Conservation (phyloP, 2,329 filamentous ascomycete genomes). For the Zasmidium cellare region DNA sequence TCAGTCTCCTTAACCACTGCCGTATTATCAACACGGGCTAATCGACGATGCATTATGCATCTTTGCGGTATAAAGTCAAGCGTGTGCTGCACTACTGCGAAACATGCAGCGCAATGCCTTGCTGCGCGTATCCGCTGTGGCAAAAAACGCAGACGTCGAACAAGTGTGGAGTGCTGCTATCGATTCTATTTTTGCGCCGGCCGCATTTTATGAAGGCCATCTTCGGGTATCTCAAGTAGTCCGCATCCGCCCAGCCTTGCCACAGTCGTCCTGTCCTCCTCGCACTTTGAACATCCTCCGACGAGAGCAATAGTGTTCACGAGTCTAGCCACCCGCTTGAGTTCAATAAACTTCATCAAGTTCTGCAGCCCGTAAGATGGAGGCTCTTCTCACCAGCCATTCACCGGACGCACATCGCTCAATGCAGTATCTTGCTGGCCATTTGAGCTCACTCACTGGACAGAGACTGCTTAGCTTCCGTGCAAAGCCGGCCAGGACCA, state of each 20-base stretch:
- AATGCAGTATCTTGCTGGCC: neutral
- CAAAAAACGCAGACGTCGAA: neutral
- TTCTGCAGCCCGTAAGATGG: neutral
- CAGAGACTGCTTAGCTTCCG: constrained; percentile 11
- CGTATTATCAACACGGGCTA: neutral
- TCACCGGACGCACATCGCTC: neutral
- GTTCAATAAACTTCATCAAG: neutral
- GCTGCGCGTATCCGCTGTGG: neutral
- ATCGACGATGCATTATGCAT: neutral
- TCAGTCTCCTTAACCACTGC: neutral
- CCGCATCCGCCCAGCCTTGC: neutral
- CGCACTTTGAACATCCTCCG: neutral
- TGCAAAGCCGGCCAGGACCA: constrained; percentile 8
- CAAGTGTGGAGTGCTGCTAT: neutral
- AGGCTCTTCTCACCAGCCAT: neutral
- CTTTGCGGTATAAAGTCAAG: constrained; percentile 2
- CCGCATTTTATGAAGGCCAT: neutral
- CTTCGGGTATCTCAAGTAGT: neutral
- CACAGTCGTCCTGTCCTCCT: neutral
- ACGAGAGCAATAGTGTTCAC: neutral
- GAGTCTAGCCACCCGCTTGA: neutral
- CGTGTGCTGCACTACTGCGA: constrained; percentile 2
- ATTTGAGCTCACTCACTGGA: constrained; percentile 2
- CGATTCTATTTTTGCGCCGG: constrained; percentile 4
- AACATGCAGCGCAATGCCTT: neutral